Evolutionary conservation across 805 yeast species (phyloP), one percentile per base, ranked within the genome.

Genomic region (Nakazawaea wyomingensis): DNA sequence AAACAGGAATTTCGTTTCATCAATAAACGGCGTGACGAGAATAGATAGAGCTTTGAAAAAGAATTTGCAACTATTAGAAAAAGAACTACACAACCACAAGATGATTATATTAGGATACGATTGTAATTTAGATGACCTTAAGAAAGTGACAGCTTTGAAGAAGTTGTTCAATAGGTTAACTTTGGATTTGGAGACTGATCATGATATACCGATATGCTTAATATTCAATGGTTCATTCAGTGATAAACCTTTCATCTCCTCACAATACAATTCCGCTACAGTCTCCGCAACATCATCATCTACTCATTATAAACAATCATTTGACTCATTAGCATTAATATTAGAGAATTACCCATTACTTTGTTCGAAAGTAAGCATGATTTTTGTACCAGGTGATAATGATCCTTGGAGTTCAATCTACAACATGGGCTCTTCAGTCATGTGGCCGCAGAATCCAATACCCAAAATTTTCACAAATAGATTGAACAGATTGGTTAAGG

Each of bases 331-430:
- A 13, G 91, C 95, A 0, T 67, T 70, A 2, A 54, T 87, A 2
- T 55, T 93, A 16, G 73, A 81, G 8, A 68, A 72, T 37, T 85
- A 66, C 51, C 84, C 87, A 0, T 56, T 59, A 4, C 61, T 88
- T 5, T 64, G 79, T 11, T 55, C 64, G 6, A 56, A 64, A 5
- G 71, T 84, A 22, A 79, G 82, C 40, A 60, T 93, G 22, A 64
- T 88, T 1, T 76, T 93, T 46, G 66, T 91, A 1, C 97, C 98
- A 0, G 98, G 99, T 1, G 77, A 78, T 33, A 85, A 87, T 51
- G 99, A 93, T 62, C 96, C 96, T 0, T 93, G 98, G 97, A 80
- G 81, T 28, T 76, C 93, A 1, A 68, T 81, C 43, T 74, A 73
- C 37, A 72, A 85, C 1, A 69, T 82, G 39, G 89, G 91, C 4